Evolutionary conservation across 169 alveolate species (phyloP).

Genomic region (Cryptosporidium felis): DNA sequence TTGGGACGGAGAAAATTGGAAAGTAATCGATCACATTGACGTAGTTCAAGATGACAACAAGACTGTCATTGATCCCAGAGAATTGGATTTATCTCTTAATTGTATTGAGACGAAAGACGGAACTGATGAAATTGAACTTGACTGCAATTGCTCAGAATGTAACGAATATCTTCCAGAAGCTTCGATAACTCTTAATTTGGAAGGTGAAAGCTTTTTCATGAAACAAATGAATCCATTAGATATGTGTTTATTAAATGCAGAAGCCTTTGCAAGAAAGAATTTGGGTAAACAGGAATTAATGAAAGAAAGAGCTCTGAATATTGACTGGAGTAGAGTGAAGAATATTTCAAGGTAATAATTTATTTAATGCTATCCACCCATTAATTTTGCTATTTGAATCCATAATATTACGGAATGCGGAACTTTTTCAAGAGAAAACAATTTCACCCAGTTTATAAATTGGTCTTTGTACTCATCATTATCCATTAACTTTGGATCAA

Average conservation of each 20-base stretch:
- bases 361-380: background rate
- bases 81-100: too few relatives aligned
- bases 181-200: conserved; percentile 6
- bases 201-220: background rate
- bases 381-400: background rate
- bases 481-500: background rate
- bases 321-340: conserved; percentile 21
- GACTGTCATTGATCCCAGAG: too few relatives aligned
- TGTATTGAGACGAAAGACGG: too few relatives aligned
- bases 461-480: background rate
- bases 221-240: background rate
- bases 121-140: too few relatives aligned
- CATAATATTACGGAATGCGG: background rate
- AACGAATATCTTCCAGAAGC: too few relatives aligned
- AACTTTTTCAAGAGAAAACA: background rate
- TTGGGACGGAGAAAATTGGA: conserved; percentile 12
- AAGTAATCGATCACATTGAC: background rate
- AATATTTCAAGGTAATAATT: background rate
- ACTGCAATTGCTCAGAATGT: too few relatives aligned
- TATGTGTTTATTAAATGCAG: conserved; percentile 30
- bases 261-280: conserved; percentile 26
- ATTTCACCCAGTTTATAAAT: background rate
- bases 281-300: conserved; percentile 22
- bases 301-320: conserved; percentile 40
- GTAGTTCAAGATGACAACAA: background rate